Evolutionary conservation across 1,139 yeast genomes (phyloP).

Genomic region (Protomyces arabidopsidicola): DNA sequence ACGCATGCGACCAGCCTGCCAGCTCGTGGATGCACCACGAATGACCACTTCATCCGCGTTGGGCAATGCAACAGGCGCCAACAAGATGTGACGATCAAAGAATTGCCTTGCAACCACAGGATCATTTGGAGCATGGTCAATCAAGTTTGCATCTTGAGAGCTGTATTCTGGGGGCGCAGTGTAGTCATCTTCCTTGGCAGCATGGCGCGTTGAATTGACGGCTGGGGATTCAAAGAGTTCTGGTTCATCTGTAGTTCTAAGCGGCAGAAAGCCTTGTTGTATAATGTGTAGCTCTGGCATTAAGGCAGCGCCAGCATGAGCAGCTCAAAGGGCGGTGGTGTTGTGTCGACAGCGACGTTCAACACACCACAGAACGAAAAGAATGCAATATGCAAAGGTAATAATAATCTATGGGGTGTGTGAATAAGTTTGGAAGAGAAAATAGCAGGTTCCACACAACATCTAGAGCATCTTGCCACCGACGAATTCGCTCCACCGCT

Average conservation of each 20-base stretch:
- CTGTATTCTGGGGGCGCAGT: background rate
- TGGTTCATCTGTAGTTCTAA: background rate
- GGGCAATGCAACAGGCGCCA: background rate
- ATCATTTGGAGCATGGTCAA: background rate
- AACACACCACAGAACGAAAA: no score
- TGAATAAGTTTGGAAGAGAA: no score
- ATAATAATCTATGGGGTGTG: no score
- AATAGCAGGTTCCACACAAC: no score
- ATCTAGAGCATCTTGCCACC: slow-evolving; percentile 78
- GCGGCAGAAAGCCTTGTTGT: background rate
- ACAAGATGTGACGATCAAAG: background rate
- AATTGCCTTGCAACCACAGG: background rate
- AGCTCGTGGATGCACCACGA: background rate
- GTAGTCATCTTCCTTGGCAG: background rate
- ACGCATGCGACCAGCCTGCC: background rate
- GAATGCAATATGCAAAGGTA: no score
- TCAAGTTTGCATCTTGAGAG: background rate
- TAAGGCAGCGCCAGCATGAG: background rate
- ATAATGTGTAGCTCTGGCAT: background rate
- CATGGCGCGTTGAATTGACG: background rate
- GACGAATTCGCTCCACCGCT: slow-evolving; percentile 93
- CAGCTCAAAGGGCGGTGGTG: background rate
- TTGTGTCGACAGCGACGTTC: no score
- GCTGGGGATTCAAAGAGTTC: background rate
- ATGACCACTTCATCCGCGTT: background rate